Evolutionary conservation across 768 basidiomycete species (phyloP).

Genomic region (Candolleomyces aberdarensis): DNA sequence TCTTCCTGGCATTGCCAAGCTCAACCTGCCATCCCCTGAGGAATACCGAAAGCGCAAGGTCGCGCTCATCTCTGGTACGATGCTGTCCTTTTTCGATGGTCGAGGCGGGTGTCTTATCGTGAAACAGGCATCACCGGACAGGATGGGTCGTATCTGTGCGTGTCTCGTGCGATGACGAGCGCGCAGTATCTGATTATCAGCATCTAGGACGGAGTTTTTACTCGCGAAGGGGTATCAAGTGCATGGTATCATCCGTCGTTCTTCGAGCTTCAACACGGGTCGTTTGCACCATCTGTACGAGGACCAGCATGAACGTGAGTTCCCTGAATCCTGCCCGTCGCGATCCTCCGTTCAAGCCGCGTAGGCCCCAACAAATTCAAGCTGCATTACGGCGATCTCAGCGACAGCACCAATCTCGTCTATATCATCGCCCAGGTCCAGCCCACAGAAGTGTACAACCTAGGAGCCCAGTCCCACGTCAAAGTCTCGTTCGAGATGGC

Average conservation of each 20-base stretch:
- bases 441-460: constrained; percentile 96
- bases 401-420: constrained; percentile 95
- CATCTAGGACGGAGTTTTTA: constrained; percentile 72
- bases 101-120: background rate
- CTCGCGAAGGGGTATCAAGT: constrained; percentile 88
- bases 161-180: background rate
- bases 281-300: constrained; percentile 91
- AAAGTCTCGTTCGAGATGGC: constrained; percentile 99
- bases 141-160: constrained; percentile 93
- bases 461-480: constrained; percentile 97
- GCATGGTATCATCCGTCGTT: constrained; percentile 94
- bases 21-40: constrained; percentile 65
- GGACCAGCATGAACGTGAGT: constrained; percentile 88
- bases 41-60: constrained; percentile 91
- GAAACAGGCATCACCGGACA: constrained; percentile 87
- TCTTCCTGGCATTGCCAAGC: constrained; percentile 44
- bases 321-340: background rate
- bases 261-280: constrained; percentile 97
- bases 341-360: constrained; percentile 3
- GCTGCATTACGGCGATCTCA: constrained; percentile 88
- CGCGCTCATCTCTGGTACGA: constrained; percentile 82
- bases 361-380: constrained; percentile 75
- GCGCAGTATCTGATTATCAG: background rate
- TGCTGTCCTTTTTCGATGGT: background rate
- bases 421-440: constrained; percentile 94